Percentiles rank a stretch among this genome's conserved stretches.
Evolutionary conservation across 1,284 basidiomycete species (phyloP).

Genomic region (Xerocomus minutiporus): DNA sequence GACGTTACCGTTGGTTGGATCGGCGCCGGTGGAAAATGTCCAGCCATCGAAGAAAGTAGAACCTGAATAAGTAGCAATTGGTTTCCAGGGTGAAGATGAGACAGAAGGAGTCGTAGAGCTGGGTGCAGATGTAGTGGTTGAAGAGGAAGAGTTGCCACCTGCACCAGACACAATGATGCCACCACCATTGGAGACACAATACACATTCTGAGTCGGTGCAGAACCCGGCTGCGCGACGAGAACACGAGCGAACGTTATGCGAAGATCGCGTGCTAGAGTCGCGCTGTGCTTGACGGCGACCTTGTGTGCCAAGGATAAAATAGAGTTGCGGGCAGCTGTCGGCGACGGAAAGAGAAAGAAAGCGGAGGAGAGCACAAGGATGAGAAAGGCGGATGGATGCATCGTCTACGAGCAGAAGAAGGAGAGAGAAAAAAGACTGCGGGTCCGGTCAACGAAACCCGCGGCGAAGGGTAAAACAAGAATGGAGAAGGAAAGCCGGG

Average conservation of each 20-base stretch:
- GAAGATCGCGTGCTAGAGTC: constrained; percentile 61
- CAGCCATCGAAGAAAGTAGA: constrained; percentile 76
- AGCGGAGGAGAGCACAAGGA: constrained; percentile 16
- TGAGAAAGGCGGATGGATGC: constrained; percentile 35
- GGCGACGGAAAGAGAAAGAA: constrained; percentile 19
- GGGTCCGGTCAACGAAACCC: constrained; percentile 26
- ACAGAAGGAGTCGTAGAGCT: constrained; percentile 17
- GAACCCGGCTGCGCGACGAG: constrained; percentile 35
- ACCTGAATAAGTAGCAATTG: constrained; percentile 44
- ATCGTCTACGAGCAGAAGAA: constrained; percentile 14
- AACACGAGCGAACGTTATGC: constrained; percentile 54
- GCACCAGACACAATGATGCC: constrained; percentile 23
- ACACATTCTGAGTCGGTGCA: constrained; percentile 26
- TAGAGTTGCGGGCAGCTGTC: constrained; percentile 17
- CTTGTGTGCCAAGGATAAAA: constrained; percentile 37
- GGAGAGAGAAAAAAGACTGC: background rate
- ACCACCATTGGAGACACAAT: constrained; percentile 28
- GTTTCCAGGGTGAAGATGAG: constrained; percentile 34
- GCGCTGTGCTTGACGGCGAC: constrained; percentile 49
- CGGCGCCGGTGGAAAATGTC: constrained; percentile 65
- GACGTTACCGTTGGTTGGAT: constrained; percentile 77
- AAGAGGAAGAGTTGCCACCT: constrained; percentile 15
- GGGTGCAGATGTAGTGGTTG: constrained; percentile 21
- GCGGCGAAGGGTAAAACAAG: background rate
- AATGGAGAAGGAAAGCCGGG: background rate